Conservation (phyloP, 2,329 filamentous ascomycete genomes). For the Aschersonia sp. region DNA sequence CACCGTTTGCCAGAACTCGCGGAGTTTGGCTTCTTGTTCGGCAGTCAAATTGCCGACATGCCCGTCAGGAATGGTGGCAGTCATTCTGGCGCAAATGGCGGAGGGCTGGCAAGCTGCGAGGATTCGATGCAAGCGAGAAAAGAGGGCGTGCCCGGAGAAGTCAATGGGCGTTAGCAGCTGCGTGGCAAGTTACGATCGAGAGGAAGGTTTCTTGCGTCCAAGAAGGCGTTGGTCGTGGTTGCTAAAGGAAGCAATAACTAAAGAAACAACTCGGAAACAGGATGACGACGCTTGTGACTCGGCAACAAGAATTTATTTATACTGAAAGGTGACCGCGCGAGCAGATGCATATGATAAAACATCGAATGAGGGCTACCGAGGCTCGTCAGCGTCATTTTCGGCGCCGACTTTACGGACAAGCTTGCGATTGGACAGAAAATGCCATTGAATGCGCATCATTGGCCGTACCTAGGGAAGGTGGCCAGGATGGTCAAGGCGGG, state of each 20-base stretch:
- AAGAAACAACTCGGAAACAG: too few relatives aligned
- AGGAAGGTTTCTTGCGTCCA: too few relatives aligned
- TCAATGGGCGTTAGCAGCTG: too few relatives aligned
- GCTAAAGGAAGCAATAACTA: too few relatives aligned
- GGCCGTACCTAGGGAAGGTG: not conserved
- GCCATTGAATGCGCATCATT: conserved; percentile 1
- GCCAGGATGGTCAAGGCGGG: too few relatives aligned
- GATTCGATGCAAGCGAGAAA: too few relatives aligned
- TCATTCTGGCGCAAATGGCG: not conserved
- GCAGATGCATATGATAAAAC: conserved; percentile 3
- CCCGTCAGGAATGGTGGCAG: conserved; percentile 1
- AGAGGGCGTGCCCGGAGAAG: too few relatives aligned
- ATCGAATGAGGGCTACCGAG: not conserved
- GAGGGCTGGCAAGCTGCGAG: too few relatives aligned
- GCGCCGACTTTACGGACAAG: conserved; percentile 1
- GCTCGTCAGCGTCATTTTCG: not conserved
- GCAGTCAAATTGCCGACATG: conserved; percentile 11
- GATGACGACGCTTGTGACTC: too few relatives aligned
- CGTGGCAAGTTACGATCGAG: too few relatives aligned
- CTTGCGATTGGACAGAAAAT: conserved; percentile 4
- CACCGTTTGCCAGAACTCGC: conserved; percentile 10
- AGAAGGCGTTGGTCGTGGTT: too few relatives aligned
- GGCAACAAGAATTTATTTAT: not conserved
- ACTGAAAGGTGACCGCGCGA: not conserved
- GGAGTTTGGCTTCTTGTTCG: conserved; percentile 11